Evolutionary conservation across 2,329 filamentous ascomycete species (phyloP).

Genomic region (Alternaria angustiovoidea): DNA sequence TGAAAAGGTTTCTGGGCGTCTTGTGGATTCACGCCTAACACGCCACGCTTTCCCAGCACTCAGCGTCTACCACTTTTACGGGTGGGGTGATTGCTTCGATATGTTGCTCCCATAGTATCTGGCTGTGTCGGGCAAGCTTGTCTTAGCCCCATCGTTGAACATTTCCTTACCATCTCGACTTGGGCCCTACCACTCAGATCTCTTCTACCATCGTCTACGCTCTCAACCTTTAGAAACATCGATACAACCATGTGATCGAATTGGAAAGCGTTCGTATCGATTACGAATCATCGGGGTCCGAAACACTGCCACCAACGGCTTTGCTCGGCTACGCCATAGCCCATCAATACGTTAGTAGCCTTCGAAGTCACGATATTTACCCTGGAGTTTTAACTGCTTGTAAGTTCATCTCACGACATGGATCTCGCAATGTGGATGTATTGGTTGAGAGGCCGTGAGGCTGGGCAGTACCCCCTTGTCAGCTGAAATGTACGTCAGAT

Average conservation of each 20-base stretch:
- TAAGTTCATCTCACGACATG: neutral
- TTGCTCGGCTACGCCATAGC: neutral
- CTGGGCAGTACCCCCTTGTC: neutral
- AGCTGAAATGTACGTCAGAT: conserved; percentile 17
- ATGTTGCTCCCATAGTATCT: neutral
- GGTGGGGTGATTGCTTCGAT: neutral
- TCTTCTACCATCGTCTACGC: no score
- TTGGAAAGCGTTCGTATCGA: neutral
- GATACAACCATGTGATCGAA: neutral
- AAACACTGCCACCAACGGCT: neutral
- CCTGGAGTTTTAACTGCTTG: neutral
- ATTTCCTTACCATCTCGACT: neutral
- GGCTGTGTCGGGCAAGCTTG: neutral
- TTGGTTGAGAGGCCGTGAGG: conserved; percentile 2
- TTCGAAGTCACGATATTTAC: neutral
- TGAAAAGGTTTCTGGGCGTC: neutral
- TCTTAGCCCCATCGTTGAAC: neutral
- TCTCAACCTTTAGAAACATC: no score
- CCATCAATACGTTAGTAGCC: no score
- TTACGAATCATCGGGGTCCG: neutral
- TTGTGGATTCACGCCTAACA: neutral
- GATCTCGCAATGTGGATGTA: neutral
- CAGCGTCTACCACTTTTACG: neutral
- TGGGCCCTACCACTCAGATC: neutral
- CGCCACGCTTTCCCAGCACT: neutral